A percentile compares a stretch with the other conserved stretches of the same genome.
These are phyloP conservation scores for Podospora anserina DNA, from an alignment of 495 filamentous ascomycete species.

Conservation along the genomic window DNA sequence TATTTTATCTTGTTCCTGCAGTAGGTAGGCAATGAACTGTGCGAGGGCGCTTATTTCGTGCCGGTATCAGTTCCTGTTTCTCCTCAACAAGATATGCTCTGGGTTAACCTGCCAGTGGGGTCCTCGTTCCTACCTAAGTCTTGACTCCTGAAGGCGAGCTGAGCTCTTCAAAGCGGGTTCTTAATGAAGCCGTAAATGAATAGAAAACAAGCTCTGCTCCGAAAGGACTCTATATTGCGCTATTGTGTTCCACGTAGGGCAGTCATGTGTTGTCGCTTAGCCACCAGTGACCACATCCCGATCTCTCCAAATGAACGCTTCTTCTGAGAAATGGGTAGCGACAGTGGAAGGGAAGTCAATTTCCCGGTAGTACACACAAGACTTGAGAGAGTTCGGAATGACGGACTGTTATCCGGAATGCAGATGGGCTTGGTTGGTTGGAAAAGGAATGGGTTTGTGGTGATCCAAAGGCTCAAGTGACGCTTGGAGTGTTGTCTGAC, in stretches of 20 bases:
- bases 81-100: neutral
- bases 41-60: neutral
- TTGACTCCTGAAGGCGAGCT: neutral
- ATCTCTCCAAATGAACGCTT: conserved; percentile 1
- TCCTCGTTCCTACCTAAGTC: neutral
- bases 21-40: neutral
- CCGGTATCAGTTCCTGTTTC: neutral
- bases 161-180: neutral
- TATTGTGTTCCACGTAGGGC: neutral
- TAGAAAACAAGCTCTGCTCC: neutral
- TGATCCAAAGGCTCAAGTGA: neutral
- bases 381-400: neutral
- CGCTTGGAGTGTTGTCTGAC: neutral
- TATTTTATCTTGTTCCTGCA: neutral
- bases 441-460: neutral
- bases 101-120: neutral
- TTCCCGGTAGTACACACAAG: neutral
- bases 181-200: neutral
- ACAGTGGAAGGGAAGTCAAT: neutral
- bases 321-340: conserved; percentile 1
- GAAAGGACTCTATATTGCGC: neutral
- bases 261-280: neutral
- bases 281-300: neutral
- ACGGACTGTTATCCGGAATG: neutral
- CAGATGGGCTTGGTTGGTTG: neutral